These are phyloP conservation scores for Capillidium heterosporum DNA, from an alignment of 371 early-diverging fungal species.

Conservation along the genomic window DNA sequence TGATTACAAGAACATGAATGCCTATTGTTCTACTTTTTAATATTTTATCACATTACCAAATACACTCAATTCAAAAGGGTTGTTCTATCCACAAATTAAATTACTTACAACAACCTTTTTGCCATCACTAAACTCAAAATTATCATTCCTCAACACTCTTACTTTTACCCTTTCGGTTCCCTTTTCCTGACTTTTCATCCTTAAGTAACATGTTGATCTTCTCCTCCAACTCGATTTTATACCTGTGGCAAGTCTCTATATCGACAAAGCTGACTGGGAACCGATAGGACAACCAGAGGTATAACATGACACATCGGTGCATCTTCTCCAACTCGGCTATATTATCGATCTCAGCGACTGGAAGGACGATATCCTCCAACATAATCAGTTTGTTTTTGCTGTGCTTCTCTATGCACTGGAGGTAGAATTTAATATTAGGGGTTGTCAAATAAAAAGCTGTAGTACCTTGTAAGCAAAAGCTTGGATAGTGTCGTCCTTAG, in stretches of 20 bases:
- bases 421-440: neutral
- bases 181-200: too few species aligned
- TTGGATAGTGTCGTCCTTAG: neutral
- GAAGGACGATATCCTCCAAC: neutral
- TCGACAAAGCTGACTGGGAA: neutral
- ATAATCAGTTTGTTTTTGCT: neutral
- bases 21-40: too few species aligned
- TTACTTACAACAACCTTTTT: too few species aligned
- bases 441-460: neutral
- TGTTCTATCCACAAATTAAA: too few species aligned
- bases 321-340: neutral
- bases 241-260: neutral
- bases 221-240: neutral
- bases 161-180: too few species aligned
- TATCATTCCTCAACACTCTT: too few species aligned
- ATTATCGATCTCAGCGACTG: neutral
- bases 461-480: neutral
- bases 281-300: neutral
- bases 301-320: slow-evolving; percentile 2
- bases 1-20: too few species aligned
- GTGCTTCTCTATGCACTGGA: neutral
- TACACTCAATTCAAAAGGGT: too few species aligned
- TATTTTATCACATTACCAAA: too few species aligned
- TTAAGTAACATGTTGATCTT: too few species aligned
- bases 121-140: too few species aligned